Evolutionary conservation across 495 filamentous ascomycete species (phyloP), one percentile per base, ranked within the genome.

Genomic region (Penicillium parvum): DNA sequence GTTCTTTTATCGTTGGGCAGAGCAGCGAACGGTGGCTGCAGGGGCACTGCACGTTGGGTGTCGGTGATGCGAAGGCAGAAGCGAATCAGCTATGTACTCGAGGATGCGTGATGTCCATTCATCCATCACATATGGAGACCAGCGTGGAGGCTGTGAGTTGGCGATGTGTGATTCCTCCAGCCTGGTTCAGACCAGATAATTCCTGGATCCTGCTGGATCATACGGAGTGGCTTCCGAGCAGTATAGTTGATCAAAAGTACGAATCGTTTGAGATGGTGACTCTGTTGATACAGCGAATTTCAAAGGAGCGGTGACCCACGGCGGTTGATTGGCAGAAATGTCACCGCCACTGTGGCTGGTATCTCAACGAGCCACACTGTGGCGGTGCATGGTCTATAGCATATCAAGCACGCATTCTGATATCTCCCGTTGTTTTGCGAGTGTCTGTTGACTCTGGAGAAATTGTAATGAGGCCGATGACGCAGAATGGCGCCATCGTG

Each of bases 301-400:
- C 12, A 37, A 57, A 63, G 58, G 55, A 58, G 63, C 65, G 65
- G 65, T 69, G 65, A 69, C 65, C 16, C 17, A 7, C 41, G 36
- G 11, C 0, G 7, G 23, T 5, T 61, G 53, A 68, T 70, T 70
- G 63, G 64, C 18, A n/a, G 37, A 10, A 10, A 3, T 2, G 32
- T 50, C 51, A 65, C 63, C 55, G 65, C 55, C 63, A 66, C 57
- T 59, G 62, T 64, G 63, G 60, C 65, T 68, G 58, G 41, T 53
- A 44, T n/a, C 3, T n/a, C 7, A 14, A 45, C 12, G 19, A 50
- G 46, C 36, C 47, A 47, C 38, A 25, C 7, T 40, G 49, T 59
- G 56, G 52, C 52, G 32, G 43, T 45, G 48, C 48, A 27, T 11
- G 23, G 23, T 27, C 11, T 27, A 27, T 27, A n/a, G n/a, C n/a